Evolutionary conservation across 768 basidiomycete genomes (phyloP).

Genomic region (Auriscalpium microsporum): DNA sequence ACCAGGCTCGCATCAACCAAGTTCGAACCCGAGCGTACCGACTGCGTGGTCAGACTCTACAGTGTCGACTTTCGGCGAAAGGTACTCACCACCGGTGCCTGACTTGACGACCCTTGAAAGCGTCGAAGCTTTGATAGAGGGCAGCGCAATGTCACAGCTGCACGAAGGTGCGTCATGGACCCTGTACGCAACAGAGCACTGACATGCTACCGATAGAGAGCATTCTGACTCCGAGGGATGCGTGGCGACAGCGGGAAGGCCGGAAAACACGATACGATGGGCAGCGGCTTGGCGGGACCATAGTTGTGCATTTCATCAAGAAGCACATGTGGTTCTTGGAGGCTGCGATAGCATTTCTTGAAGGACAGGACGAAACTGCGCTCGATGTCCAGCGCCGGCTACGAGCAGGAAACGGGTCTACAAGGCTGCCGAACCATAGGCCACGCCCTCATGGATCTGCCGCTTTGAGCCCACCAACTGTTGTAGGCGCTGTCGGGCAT

Average conservation of each 20-base stretch:
- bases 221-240: conserved; percentile 50
- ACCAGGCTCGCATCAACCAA: conserved; percentile 15
- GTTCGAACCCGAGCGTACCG: conserved; percentile 33
- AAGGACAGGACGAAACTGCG: conserved; percentile 65
- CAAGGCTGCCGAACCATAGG: too few species aligned
- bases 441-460: too few species aligned
- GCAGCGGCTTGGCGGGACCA: conserved; percentile 79
- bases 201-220: conserved; percentile 32
- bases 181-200: background rate
- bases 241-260: conserved; percentile 71
- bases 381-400: conserved; percentile 17
- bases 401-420: background rate
- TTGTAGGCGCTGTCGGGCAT: too few species aligned
- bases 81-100: conserved; percentile 61
- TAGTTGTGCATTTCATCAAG: conserved; percentile 97
- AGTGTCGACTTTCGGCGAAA: conserved; percentile 75
- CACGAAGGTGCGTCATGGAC: conserved; percentile 43
- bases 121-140: conserved; percentile 90
- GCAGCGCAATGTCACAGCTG: conserved; percentile 71
- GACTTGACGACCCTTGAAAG: conserved; percentile 61
- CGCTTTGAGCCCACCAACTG: too few species aligned
- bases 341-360: conserved; percentile 81
- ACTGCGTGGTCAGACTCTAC: conserved; percentile 68
- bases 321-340: conserved; percentile 95
- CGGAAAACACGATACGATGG: conserved; percentile 53